Percentiles rank a stretch among this genome's conserved stretches.
These are phyloP conservation scores for Prunus yedoensis DNA, from an alignment of 331 rosid genomes.

Conservation along the genomic window DNA sequence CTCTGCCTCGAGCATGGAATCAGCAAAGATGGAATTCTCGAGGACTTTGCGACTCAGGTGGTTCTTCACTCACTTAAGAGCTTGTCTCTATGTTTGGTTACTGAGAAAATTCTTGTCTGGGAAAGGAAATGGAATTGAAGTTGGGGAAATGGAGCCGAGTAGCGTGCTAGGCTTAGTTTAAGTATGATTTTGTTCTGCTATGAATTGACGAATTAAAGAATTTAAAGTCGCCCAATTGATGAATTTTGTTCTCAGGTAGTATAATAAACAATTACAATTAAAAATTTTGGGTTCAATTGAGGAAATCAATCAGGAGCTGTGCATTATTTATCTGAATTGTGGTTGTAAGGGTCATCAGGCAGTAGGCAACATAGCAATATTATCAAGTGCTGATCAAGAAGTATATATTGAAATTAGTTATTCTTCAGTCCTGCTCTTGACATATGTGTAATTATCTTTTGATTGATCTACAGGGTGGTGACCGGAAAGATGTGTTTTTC, in stretches of 20 bases:
- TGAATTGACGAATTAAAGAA: no score
- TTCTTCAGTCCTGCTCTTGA: neutral
- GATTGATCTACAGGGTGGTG: constrained; percentile 74
- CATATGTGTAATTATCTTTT: neutral
- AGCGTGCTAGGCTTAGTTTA: no score
- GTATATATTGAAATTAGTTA: neutral
- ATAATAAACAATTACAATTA: no score
- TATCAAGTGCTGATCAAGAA: neutral
- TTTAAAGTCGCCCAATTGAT: no score
- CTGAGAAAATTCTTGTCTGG: constrained; percentile 9
- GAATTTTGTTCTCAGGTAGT: no score
- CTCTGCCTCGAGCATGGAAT: constrained; percentile 97
- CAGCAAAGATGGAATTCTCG: constrained; percentile 96
- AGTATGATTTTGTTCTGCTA: no score
- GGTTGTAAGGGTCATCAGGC: neutral
- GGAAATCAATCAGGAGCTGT: no score
- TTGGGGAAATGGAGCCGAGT: no score
- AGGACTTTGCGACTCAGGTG: constrained; percentile 97
- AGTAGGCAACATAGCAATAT: neutral
- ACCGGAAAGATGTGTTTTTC: constrained; percentile 89
- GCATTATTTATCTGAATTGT: neutral
- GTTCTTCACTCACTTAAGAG: no score
- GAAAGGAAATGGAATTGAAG: neutral
- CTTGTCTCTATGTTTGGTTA: constrained; percentile 3
- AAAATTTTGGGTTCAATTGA: no score